phyloP scores from a whole-genome alignment of 2,329 filamentous ascomycete species.

The Exophiala dermatitidis region DNA sequence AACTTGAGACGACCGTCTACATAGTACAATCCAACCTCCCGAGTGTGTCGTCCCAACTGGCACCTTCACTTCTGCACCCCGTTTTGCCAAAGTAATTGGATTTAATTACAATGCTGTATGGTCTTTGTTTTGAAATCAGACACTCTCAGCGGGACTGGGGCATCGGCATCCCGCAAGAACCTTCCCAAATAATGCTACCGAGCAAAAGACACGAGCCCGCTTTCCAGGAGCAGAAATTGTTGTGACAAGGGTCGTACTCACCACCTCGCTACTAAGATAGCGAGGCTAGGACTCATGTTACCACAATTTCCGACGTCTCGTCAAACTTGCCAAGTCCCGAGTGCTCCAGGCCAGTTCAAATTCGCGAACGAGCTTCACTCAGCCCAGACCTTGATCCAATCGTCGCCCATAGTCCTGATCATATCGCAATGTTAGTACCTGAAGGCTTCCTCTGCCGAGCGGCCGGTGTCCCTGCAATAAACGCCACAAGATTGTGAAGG shows the following conservation, averaged over 20 bases:
- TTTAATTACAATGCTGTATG: background rate
- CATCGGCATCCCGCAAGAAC: background rate
- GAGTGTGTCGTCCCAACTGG: too few relatives aligned
- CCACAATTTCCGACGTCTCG: constrained; percentile 5
- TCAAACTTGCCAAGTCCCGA: too few relatives aligned
- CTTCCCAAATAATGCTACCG: too few relatives aligned
- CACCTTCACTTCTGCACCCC: background rate
- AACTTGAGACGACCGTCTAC: constrained; percentile 10
- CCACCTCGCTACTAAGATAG: background rate
- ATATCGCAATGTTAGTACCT: constrained; percentile 15
- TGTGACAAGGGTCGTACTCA: background rate
- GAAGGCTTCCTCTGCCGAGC: background rate
- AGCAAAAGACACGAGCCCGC: background rate
- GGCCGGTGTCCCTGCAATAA: background rate
- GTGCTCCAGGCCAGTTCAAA: too few relatives aligned
- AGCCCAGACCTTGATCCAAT: background rate
- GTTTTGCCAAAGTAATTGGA: background rate
- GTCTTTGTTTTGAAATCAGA: too few relatives aligned
- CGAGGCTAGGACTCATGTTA: background rate
- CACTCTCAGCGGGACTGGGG: too few relatives aligned
- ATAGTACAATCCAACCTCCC: background rate
- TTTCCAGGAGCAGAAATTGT: background rate
- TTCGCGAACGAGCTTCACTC: background rate
- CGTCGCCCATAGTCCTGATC: constrained; percentile 19
- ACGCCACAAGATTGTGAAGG: background rate